Base-by-base conservation (phyloP, 179 eudicot genomes). In the Pouteria campechiana region DNA sequence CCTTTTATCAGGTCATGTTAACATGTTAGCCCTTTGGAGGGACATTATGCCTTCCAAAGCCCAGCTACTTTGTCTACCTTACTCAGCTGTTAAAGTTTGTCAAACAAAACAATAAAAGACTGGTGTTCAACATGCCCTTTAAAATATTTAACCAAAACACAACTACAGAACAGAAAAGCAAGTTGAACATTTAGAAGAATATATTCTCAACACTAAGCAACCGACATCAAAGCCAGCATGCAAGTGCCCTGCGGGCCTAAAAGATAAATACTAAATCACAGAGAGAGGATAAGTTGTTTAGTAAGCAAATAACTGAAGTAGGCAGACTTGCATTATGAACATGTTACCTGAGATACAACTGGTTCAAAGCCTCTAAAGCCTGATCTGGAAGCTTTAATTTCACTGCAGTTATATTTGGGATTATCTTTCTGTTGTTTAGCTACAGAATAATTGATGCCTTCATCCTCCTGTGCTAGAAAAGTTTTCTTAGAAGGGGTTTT, bases 321-420 rank as follows among this genome's bases (percentile, higher is more conserved):
- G 30, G 55, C 3, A 51, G 21, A 36, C 17, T 7, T 44, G 12
- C 31, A 38, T 45, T 46, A 31, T 4, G 6, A 19, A 41, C 41
- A 47, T 10, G 54, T 3, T 81, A 90, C 98, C 98, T 79, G 72
- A 44, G 75, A 66, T 17, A 50, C 70, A 39, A 63, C 68, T 61
- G 79, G 83, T 29, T 81, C 82, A 60, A 84, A 78, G 57, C 58
- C 64, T 49, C 43, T 75, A 45, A 39, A 48, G 19, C 69, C 52
- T 32, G 67, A 30, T 54, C 58, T 66, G 33, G 39, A 52, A 41
- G 32, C 36, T 32, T 53, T 42, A 58, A 51, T 65, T 49, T 53
- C 52, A 57, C 64, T 42, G 37, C 76, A 46, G 38, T 59, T 47
- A 30, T 48, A 35, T 54, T 54, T 63, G 19, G 50, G 50, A 43